Evolutionary conservation across 495 filamentous ascomycete species (phyloP).

Genomic region (Penicillium manginii): DNA sequence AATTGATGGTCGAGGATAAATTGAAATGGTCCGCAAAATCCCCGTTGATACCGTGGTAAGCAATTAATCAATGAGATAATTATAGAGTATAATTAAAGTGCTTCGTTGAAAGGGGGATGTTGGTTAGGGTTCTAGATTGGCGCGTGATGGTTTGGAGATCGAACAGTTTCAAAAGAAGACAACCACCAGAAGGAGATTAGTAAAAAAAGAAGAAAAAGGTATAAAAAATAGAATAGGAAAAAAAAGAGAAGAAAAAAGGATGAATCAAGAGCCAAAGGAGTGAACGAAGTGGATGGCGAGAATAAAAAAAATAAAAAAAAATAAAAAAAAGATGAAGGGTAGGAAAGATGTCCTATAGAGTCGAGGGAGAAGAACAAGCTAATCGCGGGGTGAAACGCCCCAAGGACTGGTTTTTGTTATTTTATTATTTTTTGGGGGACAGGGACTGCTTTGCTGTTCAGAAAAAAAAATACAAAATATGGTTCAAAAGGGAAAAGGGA

Average conservation of each 20-base stretch:
- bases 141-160: not conserved
- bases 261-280: constrained; percentile 31
- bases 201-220: constrained; percentile 28
- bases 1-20: constrained; percentile 33
- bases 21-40: constrained; percentile 17
- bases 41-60: constrained; percentile 12
- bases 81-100: constrained; percentile 29
- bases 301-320: constrained; percentile 10
- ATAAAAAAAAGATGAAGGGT: constrained; percentile 20
- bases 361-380: constrained; percentile 32
- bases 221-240: constrained; percentile 27
- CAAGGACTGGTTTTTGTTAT: constrained; percentile 28
- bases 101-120: constrained; percentile 22
- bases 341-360: constrained; percentile 29
- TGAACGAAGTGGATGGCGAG: constrained; percentile 30
- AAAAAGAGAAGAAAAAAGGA: constrained; percentile 20
- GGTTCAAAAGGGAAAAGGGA: not conserved
- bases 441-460: constrained; percentile 1
- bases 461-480: constrained; percentile 3
- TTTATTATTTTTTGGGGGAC: constrained; percentile 17
- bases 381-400: constrained; percentile 47
- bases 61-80: constrained; percentile 35
- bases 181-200: constrained; percentile 17
- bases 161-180: constrained; percentile 1
- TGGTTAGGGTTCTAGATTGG: constrained; percentile 19